phyloP scores from a whole-genome alignment of 1,139 yeast species.

The Sugiyamaella japonica region DNA sequence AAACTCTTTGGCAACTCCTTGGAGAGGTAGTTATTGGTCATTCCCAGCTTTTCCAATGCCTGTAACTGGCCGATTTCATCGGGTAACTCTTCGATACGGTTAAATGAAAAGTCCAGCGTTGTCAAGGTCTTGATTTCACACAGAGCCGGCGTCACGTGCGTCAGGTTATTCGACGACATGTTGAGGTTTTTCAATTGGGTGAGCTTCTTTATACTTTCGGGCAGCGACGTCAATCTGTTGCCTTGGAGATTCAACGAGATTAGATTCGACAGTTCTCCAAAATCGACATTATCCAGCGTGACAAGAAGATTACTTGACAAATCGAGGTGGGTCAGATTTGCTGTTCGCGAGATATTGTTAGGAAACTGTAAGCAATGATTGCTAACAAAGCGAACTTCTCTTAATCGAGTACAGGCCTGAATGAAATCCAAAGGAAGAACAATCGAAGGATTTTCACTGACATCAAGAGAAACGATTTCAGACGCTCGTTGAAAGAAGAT shows the following conservation, averaged over 20 bases:
- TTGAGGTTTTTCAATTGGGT: slow-evolving; percentile 61
- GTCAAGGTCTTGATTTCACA: slow-evolving; percentile 59
- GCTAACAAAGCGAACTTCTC: slow-evolving; percentile 64
- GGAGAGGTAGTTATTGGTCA: slow-evolving; percentile 72
- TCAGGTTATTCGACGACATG: slow-evolving; percentile 77
- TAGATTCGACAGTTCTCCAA: slow-evolving; percentile 34
- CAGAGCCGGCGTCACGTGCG: slow-evolving; percentile 67
- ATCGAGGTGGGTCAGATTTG: slow-evolving; percentile 66
- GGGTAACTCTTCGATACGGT: slow-evolving; percentile 63
- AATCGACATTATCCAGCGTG: slow-evolving; percentile 36
- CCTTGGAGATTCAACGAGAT: slow-evolving; percentile 52
- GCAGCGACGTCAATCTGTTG: slow-evolving; percentile 68
- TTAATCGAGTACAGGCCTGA: slow-evolving; percentile 74
- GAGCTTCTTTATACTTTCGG: slow-evolving; percentile 59
- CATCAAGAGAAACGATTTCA: slow-evolving; percentile 79
- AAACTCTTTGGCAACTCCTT: slow-evolving; percentile 57
- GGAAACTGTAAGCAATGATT: slow-evolving; percentile 80
- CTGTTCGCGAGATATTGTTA: slow-evolving; percentile 65
- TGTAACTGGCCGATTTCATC: slow-evolving; percentile 58
- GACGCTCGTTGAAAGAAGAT: slow-evolving; percentile 77
- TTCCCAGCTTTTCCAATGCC: slow-evolving; percentile 64
- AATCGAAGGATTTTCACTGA: slow-evolving; percentile 84
- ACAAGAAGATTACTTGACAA: slow-evolving; percentile 45
- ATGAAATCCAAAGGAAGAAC: slow-evolving; percentile 82
- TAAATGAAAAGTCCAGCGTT: slow-evolving; percentile 81